Evolutionary conservation across 495 filamentous ascomycete genomes (phyloP).

Genomic region (Penicillium daleae): DNA sequence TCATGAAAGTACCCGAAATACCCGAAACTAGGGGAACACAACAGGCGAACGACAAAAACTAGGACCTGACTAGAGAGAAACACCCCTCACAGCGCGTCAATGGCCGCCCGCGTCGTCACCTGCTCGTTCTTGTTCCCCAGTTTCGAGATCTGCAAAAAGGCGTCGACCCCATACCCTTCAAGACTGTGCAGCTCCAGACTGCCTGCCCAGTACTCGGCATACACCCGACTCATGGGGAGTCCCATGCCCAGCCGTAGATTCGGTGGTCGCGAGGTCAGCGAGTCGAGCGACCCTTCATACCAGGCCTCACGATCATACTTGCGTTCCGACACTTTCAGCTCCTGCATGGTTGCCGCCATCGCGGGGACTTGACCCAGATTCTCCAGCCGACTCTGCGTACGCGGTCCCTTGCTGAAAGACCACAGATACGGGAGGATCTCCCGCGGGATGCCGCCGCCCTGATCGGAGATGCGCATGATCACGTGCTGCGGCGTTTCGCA

Average conservation of each 20-base stretch:
- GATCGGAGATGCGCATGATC: constrained; percentile 93
- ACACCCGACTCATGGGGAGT: constrained; percentile 89
- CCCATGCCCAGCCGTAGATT: constrained; percentile 92
- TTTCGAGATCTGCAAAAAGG: constrained; percentile 95
- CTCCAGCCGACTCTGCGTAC: constrained; percentile 69
- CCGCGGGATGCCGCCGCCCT: constrained; percentile 86
- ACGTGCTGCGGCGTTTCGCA: constrained; percentile 96
- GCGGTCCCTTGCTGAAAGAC: constrained; percentile 92
- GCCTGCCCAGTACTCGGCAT: constrained; percentile 98
- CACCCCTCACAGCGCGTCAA: constrained; percentile 76
- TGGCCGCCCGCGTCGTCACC: constrained; percentile 80
- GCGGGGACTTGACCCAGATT: constrained; percentile 88
- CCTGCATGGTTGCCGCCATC: constrained; percentile 94
- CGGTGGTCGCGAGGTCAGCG: constrained; percentile 78
- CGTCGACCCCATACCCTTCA: constrained; percentile 97
- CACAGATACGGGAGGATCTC: constrained; percentile 89
- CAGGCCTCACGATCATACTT: constrained; percentile 40
- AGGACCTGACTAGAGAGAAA: constrained; percentile 2
- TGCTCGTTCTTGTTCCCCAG: constrained; percentile 99
- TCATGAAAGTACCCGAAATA: background rate
- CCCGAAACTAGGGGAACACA: background rate
- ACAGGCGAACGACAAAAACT: background rate
- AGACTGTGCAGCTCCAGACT: constrained; percentile 89
- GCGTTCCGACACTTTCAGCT: constrained; percentile 56
- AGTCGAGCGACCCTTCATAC: constrained; percentile 69